Evolutionary conservation across 2,329 filamentous ascomycete species (phyloP).

Genomic region (Zelopaecilomyces penicillatus): DNA sequence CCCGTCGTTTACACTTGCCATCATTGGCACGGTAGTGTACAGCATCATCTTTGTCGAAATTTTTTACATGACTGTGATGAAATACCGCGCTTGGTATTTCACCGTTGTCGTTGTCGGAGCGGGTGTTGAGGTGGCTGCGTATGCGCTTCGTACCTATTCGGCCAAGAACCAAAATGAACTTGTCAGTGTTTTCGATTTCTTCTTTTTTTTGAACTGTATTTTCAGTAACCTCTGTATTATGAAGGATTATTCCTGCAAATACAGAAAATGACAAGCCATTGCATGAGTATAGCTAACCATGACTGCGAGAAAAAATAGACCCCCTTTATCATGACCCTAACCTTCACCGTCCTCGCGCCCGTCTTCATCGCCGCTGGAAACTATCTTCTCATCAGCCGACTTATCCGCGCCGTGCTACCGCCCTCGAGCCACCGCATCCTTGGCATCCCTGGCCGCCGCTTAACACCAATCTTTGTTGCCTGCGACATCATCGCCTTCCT

Average conservation of each 20-base stretch:
- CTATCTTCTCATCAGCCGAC: slow-evolving; percentile 41
- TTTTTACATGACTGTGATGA: slow-evolving; percentile 32
- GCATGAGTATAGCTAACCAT: too few species aligned
- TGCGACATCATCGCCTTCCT: slow-evolving; percentile 37
- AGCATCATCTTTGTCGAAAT: slow-evolving; percentile 28
- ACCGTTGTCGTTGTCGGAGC: slow-evolving; percentile 33
- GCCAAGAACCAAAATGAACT: slow-evolving; percentile 25
- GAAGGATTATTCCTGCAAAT: too few species aligned
- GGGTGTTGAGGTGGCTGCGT: slow-evolving; percentile 33
- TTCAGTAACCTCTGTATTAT: background rate
- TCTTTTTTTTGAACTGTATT: too few species aligned
- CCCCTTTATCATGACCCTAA: slow-evolving; percentile 30
- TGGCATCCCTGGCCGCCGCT: slow-evolving; percentile 25
- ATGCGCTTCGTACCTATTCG: slow-evolving; percentile 29
- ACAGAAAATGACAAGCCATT: background rate
- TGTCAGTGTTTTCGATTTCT: slow-evolving; percentile 13
- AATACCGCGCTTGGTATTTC: slow-evolving; percentile 35
- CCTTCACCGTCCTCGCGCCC: slow-evolving; percentile 39
- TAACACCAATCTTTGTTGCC: slow-evolving; percentile 38
- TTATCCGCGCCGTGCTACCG: slow-evolving; percentile 32
- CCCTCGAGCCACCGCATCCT: slow-evolving; percentile 24
- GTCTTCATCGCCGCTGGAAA: slow-evolving; percentile 41
- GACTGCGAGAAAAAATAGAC: slow-evolving; percentile 11
- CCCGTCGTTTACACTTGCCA: slow-evolving; percentile 33
- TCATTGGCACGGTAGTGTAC: slow-evolving; percentile 34